Evolutionary conservation across 768 basidiomycete species (phyloP), one percentile per base, ranked within the genome.

Genomic region (Podaxis carcinomalis): DNA sequence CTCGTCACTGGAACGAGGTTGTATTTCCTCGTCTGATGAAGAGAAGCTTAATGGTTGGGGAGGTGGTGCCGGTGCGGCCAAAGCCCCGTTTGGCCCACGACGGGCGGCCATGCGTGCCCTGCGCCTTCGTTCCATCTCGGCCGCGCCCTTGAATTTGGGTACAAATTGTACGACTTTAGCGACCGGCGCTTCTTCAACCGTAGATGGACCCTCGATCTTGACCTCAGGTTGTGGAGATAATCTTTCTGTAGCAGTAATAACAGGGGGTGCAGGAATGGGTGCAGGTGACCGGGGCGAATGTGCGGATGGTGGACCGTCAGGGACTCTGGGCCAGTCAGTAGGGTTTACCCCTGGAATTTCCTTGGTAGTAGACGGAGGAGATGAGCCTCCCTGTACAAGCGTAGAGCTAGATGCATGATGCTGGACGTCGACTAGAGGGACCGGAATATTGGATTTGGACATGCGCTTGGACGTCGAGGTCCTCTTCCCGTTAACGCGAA

Each of bases 61-160:
- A n/a, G 71, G 68, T 3, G 72, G 69, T n/a, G 72, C 65, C n/a
- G 72, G 73, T 36, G 69, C 65, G 1, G 69, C 62, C 2, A 72
- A 67, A 2, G 75, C 68, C 1, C 72, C 74, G 19, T 68, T 72
- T 9, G 76, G 77, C n/a, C 70, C 80, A 62, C 80, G 74, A 11
- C 89, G 82, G 4, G 87, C 87, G 42, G 82, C 83, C 77, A 93
- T 83, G 11, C 92, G 80, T 42, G 80, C 72, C 58, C 80, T 80
- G 25, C 92, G 74, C 14, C 91, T 78, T 3, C 81, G 84, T 64
- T 92, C 92, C 91, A 93, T 93, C 70, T 94, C 90, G n/a, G 84
- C 91, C 0, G 89, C 88, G 6, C 89, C 87, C 65, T 86, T 89
- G 75, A 93, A 93, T 54, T 83, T 87, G 16, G 92, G 92, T 25